These are phyloP conservation scores for Protomyces arabidopsidicola DNA, from an alignment of 1,139 yeast species.

Conservation along the genomic window DNA sequence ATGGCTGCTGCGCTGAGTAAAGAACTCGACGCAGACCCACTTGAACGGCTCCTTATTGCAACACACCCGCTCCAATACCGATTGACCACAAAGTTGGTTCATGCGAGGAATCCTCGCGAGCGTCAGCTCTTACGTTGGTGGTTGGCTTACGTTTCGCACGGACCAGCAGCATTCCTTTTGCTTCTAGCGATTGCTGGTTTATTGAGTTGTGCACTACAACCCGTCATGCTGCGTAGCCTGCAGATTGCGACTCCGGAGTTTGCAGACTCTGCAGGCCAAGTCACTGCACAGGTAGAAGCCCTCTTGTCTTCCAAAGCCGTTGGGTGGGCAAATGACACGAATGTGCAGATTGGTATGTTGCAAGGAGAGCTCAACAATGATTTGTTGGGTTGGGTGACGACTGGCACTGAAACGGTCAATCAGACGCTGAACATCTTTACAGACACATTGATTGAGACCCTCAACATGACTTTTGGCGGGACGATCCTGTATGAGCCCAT, in stretches of 20 bases:
- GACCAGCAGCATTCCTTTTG: slow-evolving; percentile 40
- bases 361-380: slow-evolving; percentile 55
- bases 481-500: slow-evolving; percentile 66
- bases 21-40: slow-evolving; percentile 32
- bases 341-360: slow-evolving; percentile 45
- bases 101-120: not conserved
- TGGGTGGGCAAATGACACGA: slow-evolving; percentile 53
- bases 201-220: slow-evolving; percentile 45
- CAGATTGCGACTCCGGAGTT: slow-evolving; percentile 31
- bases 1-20: slow-evolving; percentile 15
- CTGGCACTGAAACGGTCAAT: slow-evolving; percentile 54
- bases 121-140: slow-evolving; percentile 38
- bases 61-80: slow-evolving; percentile 27
- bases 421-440: slow-evolving; percentile 52
- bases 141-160: slow-evolving; percentile 38
- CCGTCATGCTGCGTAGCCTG: slow-evolving; percentile 40
- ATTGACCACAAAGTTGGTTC: slow-evolving; percentile 28
- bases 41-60: slow-evolving; percentile 32
- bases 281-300: slow-evolving; percentile 22
- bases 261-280: slow-evolving; percentile 31
- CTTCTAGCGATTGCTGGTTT: slow-evolving; percentile 46
- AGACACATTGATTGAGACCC: slow-evolving; percentile 50
- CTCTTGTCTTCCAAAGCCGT: slow-evolving; percentile 34
- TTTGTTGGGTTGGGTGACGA: slow-evolving; percentile 61
- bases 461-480: slow-evolving; percentile 57